Evolutionary conservation across 129 eudicot genomes (phyloP).

Genomic region (Lonicera japonica): DNA sequence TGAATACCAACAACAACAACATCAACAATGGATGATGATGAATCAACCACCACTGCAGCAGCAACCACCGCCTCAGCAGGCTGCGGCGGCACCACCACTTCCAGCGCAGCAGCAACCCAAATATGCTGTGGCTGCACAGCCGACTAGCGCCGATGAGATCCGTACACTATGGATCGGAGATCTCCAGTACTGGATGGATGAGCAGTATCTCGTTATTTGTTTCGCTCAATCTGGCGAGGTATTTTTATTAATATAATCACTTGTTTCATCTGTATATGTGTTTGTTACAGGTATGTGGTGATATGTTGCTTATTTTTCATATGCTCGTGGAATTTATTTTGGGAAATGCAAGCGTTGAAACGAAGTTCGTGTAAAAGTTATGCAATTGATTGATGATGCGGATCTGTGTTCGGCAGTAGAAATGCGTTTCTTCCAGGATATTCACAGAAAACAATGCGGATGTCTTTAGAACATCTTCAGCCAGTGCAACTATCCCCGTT

Average conservation of each 20-base stretch:
- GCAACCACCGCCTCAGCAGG: slow-evolving; percentile 41
- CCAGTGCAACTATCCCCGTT: no score
- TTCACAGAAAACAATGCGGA: no score
- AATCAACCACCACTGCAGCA: slow-evolving; percentile 41
- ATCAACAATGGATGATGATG: slow-evolving; percentile 47
- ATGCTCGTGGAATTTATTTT: no score
- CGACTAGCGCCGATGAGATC: slow-evolving; percentile 55
- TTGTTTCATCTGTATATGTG: not conserved
- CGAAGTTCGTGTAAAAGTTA: not conserved
- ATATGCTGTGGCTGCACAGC: slow-evolving; percentile 33
- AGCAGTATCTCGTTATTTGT: slow-evolving; percentile 50
- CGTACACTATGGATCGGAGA: slow-evolving; percentile 96
- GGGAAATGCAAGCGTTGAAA: no score
- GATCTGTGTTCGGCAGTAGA: no score
- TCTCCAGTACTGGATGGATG: slow-evolving; percentile 98
- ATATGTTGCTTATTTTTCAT: not conserved
- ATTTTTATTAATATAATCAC: not conserved
- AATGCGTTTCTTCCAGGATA: no score
- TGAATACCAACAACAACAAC: slow-evolving; percentile 46
- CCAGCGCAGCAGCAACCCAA: slow-evolving; percentile 19
- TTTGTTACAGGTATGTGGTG: not conserved
- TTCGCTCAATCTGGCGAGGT: slow-evolving; percentile 87
- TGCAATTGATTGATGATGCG: not conserved
- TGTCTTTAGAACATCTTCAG: no score
- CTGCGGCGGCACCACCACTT: slow-evolving; percentile 17